Base-by-base conservation (phyloP, 2,329 filamentous ascomycete species). In the Colletotrichum liaoningense region DNA sequence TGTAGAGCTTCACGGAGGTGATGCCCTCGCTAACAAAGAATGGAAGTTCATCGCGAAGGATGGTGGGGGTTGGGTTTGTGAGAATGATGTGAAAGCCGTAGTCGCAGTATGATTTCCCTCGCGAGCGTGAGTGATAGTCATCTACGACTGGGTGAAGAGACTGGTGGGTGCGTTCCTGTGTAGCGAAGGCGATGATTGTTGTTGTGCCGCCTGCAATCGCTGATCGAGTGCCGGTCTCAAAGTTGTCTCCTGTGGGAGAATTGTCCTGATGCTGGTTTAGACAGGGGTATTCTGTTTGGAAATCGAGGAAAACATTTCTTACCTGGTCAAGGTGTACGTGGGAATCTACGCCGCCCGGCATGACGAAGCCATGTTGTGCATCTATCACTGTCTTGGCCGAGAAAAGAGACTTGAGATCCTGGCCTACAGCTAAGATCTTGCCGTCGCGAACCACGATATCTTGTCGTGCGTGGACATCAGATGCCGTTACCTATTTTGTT, bases 151-250 rank as follows among this genome's bases (percentile, higher is more conserved):
- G 80, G 24, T 86, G 79, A 2, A 90, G 79, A 1, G 83, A 86
- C 7, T 82, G 79, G 19, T 88, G 82, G 1, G 79, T 75, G n/a
- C 85, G 86, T 52, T 83, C 80, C 77, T 91, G 88, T 4, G 86
- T 85, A 0, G 89, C 90, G 78, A 92, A 91, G 0, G 88, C 84
- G 8, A 91, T 79, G 16, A 91, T 82, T 0, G 90, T 91, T 0
- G 90, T 92, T 5, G 86, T 91, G 28, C 89, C 89, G 9, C 89
- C 89, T 2, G 88, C 88, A 66, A 91, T 84, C 5, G 89, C 89
- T 26, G 85, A 87, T 9, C 89, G 83, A 0, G 88, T 87, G 0
- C 89, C 89, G 0, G 80, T 79, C 69, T 83, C 81, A 72, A 77
- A 84, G 22, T 76, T 81, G 76, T 84, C 83, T 16, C 67, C 69